phyloP scores from a whole-genome alignment of 2,329 filamentous ascomycete species.

The Aaosphaeria pasadenensis region DNA sequence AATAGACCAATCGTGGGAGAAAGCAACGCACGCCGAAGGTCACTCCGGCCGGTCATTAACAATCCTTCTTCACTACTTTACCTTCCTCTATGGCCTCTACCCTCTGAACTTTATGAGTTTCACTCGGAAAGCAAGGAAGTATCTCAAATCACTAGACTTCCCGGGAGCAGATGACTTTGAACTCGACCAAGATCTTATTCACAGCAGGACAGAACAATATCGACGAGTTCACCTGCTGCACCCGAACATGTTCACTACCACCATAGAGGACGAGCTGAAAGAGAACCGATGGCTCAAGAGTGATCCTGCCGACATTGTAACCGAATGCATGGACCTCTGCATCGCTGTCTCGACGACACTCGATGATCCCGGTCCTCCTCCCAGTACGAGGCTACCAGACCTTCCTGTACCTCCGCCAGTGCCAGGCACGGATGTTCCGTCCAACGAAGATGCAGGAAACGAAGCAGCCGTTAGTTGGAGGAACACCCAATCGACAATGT shows the following conservation, averaged over 20 bases:
- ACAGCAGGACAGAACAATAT: slow-evolving; percentile 72
- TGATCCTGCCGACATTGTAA: slow-evolving; percentile 75
- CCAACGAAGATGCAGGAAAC: slow-evolving; percentile 32
- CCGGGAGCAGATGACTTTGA: slow-evolving; percentile 71
- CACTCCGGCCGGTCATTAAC: slow-evolving; percentile 54
- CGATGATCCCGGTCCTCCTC: slow-evolving; percentile 48
- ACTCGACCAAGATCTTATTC: slow-evolving; percentile 73
- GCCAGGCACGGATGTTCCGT: slow-evolving; percentile 27
- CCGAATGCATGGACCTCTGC: slow-evolving; percentile 73
- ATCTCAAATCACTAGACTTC: slow-evolving; percentile 70
- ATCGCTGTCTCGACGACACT: slow-evolving; percentile 41
- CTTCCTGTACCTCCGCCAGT: slow-evolving; percentile 40
- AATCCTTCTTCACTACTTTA: slow-evolving; percentile 73
- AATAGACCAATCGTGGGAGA: slow-evolving; percentile 58
- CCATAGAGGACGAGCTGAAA: slow-evolving; percentile 74
- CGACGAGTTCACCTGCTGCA: slow-evolving; percentile 71
- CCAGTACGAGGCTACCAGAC: slow-evolving; percentile 44
- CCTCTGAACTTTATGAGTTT: slow-evolving; percentile 86
- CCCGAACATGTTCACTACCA: slow-evolving; percentile 79
- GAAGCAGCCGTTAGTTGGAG: slow-evolving; percentile 48
- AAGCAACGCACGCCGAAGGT: slow-evolving; percentile 59
- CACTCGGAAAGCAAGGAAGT: slow-evolving; percentile 76
- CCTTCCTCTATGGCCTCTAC: slow-evolving; percentile 78
- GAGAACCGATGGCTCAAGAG: slow-evolving; percentile 79
- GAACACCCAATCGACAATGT: slow-evolving; percentile 54